Evolutionary conservation across 345 rosid genomes (phyloP).

Genomic region (Lepidium aucheri): DNA sequence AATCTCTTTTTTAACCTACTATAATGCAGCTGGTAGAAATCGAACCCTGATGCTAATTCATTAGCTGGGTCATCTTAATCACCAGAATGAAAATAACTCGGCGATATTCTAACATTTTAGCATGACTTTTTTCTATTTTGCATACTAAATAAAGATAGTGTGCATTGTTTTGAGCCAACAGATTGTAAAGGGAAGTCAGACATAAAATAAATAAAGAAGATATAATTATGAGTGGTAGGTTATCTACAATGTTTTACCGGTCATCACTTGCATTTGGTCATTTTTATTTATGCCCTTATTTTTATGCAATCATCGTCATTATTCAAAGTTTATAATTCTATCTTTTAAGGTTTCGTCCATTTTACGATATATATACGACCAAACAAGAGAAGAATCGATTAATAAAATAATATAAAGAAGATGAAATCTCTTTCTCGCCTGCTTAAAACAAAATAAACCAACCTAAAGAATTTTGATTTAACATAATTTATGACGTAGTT

Average conservation of each 20-base stretch:
- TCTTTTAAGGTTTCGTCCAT: not conserved
- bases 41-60: no score
- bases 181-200: not conserved
- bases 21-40: no score
- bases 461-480: not conserved
- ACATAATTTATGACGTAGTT: no score
- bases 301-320: not conserved
- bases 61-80: no score
- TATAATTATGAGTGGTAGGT: slow-evolving; percentile 21
- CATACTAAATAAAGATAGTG: not conserved
- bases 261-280: slow-evolving; percentile 10
- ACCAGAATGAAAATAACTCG: no score
- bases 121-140: no score
- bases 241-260: slow-evolving; percentile 15
- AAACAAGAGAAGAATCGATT: not conserved
- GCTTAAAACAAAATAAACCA: not conserved
- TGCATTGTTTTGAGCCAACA: not conserved
- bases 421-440: not conserved
- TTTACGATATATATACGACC: not conserved
- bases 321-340: not conserved
- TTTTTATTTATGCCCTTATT: not conserved
- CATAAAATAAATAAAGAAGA: not conserved
- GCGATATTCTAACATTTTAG: no score
- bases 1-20: no score
- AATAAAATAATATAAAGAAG: not conserved